A percentile compares a stretch with the other conserved stretches of the same genome.
Conservation (phyloP, 768 basidiomycete species). For the Phaeotremella skinneri region DNA sequence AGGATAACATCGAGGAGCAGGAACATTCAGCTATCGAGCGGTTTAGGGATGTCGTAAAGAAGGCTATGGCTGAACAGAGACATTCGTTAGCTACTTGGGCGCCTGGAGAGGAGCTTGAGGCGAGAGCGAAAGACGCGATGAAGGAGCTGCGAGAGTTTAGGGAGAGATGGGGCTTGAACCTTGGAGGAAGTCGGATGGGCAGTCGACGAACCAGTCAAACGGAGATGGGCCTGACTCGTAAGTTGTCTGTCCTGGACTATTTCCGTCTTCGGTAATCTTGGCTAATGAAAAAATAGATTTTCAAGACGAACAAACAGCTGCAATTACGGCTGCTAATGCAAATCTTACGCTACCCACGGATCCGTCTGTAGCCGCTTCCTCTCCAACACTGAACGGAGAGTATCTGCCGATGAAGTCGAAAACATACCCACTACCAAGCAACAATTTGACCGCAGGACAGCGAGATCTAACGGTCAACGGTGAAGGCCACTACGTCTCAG, state of each 20-base stretch:
- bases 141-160: constrained; percentile 43
- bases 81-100: constrained; percentile 39
- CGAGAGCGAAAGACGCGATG: constrained; percentile 36
- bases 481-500: not conserved
- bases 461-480: not conserved
- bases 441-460: not conserved
- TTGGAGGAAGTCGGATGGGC: constrained; percentile 5
- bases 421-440: constrained; percentile 15
- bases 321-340: constrained; percentile 19
- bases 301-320: constrained; percentile 22
- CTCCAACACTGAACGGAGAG: constrained; percentile 27
- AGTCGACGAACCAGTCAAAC: constrained; percentile 37
- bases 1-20: constrained; percentile 40
- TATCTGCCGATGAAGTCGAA: constrained; percentile 23
- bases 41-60: constrained; percentile 41
- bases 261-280: not conserved
- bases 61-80: constrained; percentile 43
- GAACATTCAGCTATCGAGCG: constrained; percentile 28
- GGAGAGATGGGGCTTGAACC: constrained; percentile 25
- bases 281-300: constrained; percentile 2
- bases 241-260: constrained; percentile 8
- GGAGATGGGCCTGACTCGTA: constrained; percentile 14
- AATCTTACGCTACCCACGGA: constrained; percentile 8
- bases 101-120: constrained; percentile 43
- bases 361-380: constrained; percentile 36